These are phyloP conservation scores for Tetracladium marchalianum DNA, from an alignment of 495 filamentous ascomycete species.

Conservation along the genomic window DNA sequence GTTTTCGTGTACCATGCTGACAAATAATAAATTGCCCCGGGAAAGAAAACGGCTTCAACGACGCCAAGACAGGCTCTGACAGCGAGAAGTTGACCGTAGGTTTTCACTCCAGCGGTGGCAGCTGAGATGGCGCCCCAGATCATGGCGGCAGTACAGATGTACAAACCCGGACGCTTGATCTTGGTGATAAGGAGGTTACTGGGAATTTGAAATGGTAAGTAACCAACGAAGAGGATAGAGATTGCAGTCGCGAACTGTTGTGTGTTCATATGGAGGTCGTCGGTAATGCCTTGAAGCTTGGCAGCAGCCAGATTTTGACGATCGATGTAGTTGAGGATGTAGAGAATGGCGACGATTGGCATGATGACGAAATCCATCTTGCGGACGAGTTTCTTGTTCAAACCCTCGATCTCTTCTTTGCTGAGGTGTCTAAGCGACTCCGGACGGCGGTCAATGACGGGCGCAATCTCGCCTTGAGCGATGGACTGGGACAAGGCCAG, in stretches of 20 bases:
- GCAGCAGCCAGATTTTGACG: conserved; percentile 59
- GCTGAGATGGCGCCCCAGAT: conserved; percentile 45
- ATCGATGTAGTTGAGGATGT: conserved; percentile 32
- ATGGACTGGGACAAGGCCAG: too few relatives aligned
- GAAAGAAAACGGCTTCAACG: conserved; percentile 30
- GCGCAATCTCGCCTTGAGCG: too few relatives aligned
- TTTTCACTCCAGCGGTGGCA: conserved; percentile 35
- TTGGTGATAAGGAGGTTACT: conserved; percentile 53
- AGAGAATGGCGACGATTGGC: conserved; percentile 28
- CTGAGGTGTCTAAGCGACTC: conserved; percentile 21
- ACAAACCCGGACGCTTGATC: conserved; percentile 34
- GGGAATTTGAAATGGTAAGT: conserved; percentile 39
- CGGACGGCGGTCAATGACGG: conserved; percentile 9
- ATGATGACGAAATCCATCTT: conserved; percentile 32
- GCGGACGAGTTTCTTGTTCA: conserved; percentile 29
- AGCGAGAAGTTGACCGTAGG: conserved; percentile 21
- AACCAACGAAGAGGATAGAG: conserved; percentile 32
- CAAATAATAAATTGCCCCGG: conserved; percentile 20
- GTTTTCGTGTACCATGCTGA: conserved; percentile 19
- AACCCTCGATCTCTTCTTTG: conserved; percentile 19
- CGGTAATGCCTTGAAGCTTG: conserved; percentile 57
- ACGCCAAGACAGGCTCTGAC: conserved; percentile 30
- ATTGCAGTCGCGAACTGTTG: conserved; percentile 55
- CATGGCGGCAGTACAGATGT: conserved; percentile 40
- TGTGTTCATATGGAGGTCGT: conserved; percentile 49